Base-by-base conservation (phyloP, 2,329 filamentous ascomycete genomes). In the Trichoderma aggressivum region DNA sequence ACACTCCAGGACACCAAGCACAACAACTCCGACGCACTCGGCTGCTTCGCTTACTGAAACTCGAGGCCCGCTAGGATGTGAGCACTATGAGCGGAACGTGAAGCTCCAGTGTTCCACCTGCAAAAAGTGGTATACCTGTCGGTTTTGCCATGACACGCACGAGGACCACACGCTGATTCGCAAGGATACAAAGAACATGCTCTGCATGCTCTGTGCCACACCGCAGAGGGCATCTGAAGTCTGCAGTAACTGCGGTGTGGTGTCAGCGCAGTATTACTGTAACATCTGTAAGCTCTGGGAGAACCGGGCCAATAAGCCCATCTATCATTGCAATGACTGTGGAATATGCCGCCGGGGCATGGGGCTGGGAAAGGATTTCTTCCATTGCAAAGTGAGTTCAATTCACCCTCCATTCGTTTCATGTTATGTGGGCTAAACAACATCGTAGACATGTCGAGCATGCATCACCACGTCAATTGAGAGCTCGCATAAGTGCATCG, bases 251-350 rank as follows among this genome's bases (percentile, higher is more conserved):
- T 99, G 96, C 79, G 91, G 90, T 21, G 89, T 90, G 75, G 88
- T 90, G 71, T 89, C 93, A 7, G 94, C 95, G 14, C 92, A 92
- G 77, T 98, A 98, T 80, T 99, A 97, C 79, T 99, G 96, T 82
- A 88, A 90, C 68, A 92, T 96, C 70, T 99, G 96, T 86, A 98
- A 98, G 82, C 86, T 99, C 2, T 99, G 96, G 96, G 95, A 98
- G 78, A 94, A 98, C 77, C 93, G 98, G 75, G 89, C 90, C 69
- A 91, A 90, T 75, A 98, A 97, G 80, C 92, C 91, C 74, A 97
- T 98, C 71, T 99, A 99, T 79, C 96, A 99, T 79, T 99, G 96
- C 80, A 88, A 90, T 77, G 96, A 98, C 77, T 99, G 96, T 80
- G 96, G 96, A 5, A 97, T 99, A 73, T 99, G 96, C 79, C 89